These are phyloP conservation scores for Ogataea degrootiae DNA, from an alignment of 805 yeast genomes.

Conservation along the genomic window DNA sequence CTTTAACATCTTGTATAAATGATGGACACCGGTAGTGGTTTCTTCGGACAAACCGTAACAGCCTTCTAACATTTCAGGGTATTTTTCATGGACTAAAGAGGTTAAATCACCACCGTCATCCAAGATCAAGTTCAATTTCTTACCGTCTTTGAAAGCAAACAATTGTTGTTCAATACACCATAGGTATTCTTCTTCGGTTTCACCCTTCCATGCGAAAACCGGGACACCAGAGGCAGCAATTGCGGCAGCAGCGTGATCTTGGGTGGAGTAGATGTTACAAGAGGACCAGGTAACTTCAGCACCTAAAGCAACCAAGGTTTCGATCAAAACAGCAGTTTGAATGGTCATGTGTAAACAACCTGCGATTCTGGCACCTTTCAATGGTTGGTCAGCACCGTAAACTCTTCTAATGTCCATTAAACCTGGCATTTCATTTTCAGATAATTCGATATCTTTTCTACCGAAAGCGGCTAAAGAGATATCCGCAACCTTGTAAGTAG, in stretches of 20 bases:
- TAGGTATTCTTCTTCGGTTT: constrained; percentile 97
- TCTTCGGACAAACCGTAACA: constrained; percentile 98
- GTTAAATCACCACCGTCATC: constrained; percentile 99
- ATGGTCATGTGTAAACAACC: constrained; percentile 99
- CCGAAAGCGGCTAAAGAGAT: constrained; percentile 99
- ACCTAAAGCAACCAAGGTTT: constrained; percentile 94
- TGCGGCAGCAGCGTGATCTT: constrained; percentile 99
- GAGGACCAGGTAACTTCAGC: constrained; percentile 99
- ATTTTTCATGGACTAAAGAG: constrained; percentile 91
- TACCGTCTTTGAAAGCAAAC: constrained; percentile 93
- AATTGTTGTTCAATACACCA: constrained; percentile 99
- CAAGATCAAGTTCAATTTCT: constrained; percentile 92
- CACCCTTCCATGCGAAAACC: constrained; percentile 99
- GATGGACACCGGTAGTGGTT: constrained; percentile 99
- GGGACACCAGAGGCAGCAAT: constrained; percentile 99
- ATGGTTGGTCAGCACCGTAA: constrained; percentile 89
- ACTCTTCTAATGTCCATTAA: constrained; percentile 93
- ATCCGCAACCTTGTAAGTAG: constrained; percentile 94
- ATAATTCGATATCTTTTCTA: constrained; percentile 97
- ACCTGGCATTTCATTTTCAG: constrained; percentile 99
- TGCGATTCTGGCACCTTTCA: constrained; percentile 97
- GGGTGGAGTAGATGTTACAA: constrained; percentile 98
- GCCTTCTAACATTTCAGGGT: constrained; percentile 94
- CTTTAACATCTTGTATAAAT: constrained; percentile 91
- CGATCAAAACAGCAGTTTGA: constrained; percentile 98